Evolutionary conservation across 768 basidiomycete species (phyloP).

Genomic region (Wakefieldia striispora): DNA sequence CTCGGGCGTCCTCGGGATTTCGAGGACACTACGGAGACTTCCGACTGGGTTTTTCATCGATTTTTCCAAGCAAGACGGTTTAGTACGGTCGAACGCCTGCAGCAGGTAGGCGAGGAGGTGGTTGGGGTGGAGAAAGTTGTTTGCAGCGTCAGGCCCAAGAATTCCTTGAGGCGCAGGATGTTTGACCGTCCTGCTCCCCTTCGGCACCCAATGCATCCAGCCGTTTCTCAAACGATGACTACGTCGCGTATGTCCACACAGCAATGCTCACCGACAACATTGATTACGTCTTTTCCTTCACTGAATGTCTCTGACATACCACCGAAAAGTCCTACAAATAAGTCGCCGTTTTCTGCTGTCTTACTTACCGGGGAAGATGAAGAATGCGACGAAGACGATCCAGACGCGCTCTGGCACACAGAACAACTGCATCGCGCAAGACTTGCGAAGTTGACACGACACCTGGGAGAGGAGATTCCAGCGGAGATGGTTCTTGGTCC

Average conservation of each 20-base stretch:
- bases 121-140: slow-evolving; percentile 1
- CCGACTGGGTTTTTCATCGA: slow-evolving; percentile 44
- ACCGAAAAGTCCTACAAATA: slow-evolving; percentile 12
- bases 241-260: background rate
- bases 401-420: background rate
- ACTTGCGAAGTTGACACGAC: slow-evolving; percentile 36
- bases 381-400: slow-evolving; percentile 6
- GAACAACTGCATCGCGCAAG: slow-evolving; percentile 32
- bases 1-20: slow-evolving; percentile 35
- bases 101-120: slow-evolving; percentile 1
- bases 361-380: slow-evolving; percentile 9
- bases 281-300: slow-evolving; percentile 12
- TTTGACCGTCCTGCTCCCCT: background rate
- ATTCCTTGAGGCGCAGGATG: background rate
- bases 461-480: slow-evolving; percentile 39
- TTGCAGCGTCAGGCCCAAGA: background rate
- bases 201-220: background rate
- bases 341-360: slow-evolving; percentile 8
- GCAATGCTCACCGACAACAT: slow-evolving; percentile 1
- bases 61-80: slow-evolving; percentile 17
- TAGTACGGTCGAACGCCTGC: background rate
- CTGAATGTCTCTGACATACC: slow-evolving; percentile 8
- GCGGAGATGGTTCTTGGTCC: slow-evolving; percentile 30
- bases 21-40: slow-evolving; percentile 35
- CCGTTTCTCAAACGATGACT: slow-evolving; percentile 1